Conservation (phyloP, 1,139 yeast genomes). For the Yamadazyma oceani region DNA sequence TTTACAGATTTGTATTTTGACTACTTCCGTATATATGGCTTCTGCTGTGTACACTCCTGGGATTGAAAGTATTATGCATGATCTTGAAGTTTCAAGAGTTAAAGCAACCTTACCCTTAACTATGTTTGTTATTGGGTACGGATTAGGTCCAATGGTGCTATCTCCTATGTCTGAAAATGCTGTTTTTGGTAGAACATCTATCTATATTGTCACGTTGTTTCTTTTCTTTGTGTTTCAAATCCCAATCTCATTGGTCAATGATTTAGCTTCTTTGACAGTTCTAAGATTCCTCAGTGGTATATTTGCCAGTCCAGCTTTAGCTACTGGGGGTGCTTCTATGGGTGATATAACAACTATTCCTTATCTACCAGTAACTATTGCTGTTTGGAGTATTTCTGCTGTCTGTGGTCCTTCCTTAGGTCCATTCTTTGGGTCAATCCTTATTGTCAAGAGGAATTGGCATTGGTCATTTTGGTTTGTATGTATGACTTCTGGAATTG, state of each 20-base stretch:
- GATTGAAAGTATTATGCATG: conserved; percentile 33
- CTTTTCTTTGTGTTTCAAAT: conserved; percentile 34
- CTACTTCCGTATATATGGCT: conserved; percentile 27
- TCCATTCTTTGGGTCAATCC: conserved; percentile 30
- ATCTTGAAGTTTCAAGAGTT: conserved; percentile 41
- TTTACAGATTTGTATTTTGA: conserved; percentile 21
- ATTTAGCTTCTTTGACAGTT: conserved; percentile 31
- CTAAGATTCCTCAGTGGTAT: conserved; percentile 34
- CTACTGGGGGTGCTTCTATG: conserved; percentile 38
- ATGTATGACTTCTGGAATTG: conserved; percentile 33
- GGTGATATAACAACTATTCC: conserved; percentile 27
- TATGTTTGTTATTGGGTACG: conserved; percentile 50
- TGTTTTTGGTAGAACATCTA: conserved; percentile 54
- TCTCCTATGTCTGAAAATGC: conserved; percentile 53
- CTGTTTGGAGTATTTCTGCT: conserved; percentile 29
- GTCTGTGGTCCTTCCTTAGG: conserved; percentile 34
- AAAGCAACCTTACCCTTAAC: conserved; percentile 44
- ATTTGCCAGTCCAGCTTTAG: conserved; percentile 35
- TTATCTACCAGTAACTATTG: conserved; percentile 27
- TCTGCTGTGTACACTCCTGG: conserved; percentile 33
- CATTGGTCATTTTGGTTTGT: conserved; percentile 48
- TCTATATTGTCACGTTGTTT: conserved; percentile 31
- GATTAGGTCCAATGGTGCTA: conserved; percentile 53
- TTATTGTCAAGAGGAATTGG: conserved; percentile 31
- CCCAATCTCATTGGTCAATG: conserved; percentile 29